Conservation (phyloP, 768 basidiomycete species). For the Pholiota microspora region DNA sequence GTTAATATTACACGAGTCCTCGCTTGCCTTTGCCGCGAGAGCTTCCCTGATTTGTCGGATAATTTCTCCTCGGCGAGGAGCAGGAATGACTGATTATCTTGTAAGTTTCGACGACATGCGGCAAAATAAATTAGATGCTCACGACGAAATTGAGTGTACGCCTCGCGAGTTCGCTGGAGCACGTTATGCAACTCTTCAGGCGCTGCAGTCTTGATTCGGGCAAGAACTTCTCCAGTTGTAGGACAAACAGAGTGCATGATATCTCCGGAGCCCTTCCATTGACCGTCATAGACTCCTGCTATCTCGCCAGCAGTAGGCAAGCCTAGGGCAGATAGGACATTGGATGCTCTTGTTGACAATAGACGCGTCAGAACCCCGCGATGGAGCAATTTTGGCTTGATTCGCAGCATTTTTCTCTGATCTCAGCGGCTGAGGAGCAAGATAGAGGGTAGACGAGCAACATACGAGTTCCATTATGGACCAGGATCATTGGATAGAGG, state of each 20-base stretch:
- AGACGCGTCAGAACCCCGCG: slow-evolving; percentile 34
- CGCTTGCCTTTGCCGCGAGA: slow-evolving; percentile 66
- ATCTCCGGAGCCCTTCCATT: slow-evolving; percentile 78
- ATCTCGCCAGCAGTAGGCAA: slow-evolving; percentile 57
- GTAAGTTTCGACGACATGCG: background rate
- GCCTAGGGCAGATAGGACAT: slow-evolving; percentile 61
- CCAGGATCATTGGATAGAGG: background rate
- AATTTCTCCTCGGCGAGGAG: slow-evolving; percentile 86
- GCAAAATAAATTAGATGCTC: slow-evolving; percentile 12
- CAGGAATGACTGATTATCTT: slow-evolving; percentile 54
- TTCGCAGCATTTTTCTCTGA: slow-evolving; percentile 3
- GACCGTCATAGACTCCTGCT: slow-evolving; percentile 78
- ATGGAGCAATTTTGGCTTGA: slow-evolving; percentile 9
- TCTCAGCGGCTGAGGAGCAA: background rate
- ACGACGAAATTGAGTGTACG: slow-evolving; percentile 66
- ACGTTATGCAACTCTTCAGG: slow-evolving; percentile 70
- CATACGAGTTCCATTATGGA: background rate
- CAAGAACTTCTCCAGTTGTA: slow-evolving; percentile 83
- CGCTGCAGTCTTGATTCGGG: slow-evolving; percentile 69
- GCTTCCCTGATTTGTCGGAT: slow-evolving; percentile 85
- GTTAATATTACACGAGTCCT: slow-evolving; percentile 3
- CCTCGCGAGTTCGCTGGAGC: slow-evolving; percentile 70
- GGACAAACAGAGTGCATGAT: slow-evolving; percentile 74
- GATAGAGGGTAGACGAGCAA: slow-evolving; percentile 1
- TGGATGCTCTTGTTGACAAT: slow-evolving; percentile 70